Conservation (phyloP, 2,329 filamentous ascomycete genomes). For the Colletotrichum sp. region DNA sequence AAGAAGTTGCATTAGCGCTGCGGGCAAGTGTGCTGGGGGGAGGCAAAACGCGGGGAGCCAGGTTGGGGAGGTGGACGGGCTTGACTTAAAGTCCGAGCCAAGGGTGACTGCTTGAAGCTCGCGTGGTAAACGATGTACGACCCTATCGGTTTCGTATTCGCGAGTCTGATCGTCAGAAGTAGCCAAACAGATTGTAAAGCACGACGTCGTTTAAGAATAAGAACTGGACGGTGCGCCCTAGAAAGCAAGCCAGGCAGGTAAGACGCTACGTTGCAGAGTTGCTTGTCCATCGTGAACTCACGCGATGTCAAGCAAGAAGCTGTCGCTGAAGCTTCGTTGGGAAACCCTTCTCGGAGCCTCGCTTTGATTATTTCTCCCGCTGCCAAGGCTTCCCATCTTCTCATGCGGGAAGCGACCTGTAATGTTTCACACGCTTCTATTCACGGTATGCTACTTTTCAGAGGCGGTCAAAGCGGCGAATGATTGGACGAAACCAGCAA, state of each 20-base stretch:
- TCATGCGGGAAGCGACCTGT: not conserved
- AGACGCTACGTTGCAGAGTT: not conserved
- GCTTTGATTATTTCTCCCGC: not conserved
- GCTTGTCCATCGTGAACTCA: not conserved
- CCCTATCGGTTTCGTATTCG: slow-evolving; percentile 1
- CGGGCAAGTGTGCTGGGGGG: not conserved
- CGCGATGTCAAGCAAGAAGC: not conserved
- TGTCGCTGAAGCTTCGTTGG: not conserved
- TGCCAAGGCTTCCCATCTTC: not conserved
- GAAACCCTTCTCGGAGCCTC: not conserved
- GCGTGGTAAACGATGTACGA: not conserved
- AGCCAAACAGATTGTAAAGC: not conserved
- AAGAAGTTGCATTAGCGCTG: not conserved
- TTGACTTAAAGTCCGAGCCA: not conserved
- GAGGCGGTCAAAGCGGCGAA: not conserved
- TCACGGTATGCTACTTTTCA: not conserved
- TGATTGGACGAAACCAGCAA: not conserved
- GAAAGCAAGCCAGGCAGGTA: not conserved
- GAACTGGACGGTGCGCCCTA: not conserved
- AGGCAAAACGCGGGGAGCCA: not conserved
- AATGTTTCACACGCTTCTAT: not conserved
- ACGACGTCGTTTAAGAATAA: not conserved
- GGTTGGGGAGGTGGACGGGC: not conserved
- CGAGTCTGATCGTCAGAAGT: not conserved
- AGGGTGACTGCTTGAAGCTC: not conserved